Evolutionary conservation across 371 early-diverging fungal genomes (phyloP), one percentile per base, ranked within the genome.

Genomic region (Mortierella sp.): DNA sequence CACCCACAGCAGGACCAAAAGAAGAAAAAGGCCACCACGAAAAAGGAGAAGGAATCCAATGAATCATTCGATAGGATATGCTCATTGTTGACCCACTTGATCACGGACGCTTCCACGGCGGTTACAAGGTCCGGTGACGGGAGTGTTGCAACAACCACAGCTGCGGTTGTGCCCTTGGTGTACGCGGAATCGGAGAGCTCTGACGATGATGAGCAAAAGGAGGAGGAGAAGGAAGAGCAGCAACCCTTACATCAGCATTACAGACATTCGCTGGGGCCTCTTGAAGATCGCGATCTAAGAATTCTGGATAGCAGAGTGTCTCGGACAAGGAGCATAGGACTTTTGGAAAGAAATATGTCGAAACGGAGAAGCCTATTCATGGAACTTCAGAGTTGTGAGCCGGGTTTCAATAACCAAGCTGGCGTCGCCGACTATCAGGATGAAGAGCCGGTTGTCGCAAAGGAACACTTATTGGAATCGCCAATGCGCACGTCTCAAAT

Each of bases 71-170:
- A 68, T 4, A 60, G 76, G 45, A 61, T 74, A 24, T 69, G 62
- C n/a, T 61, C 70, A 0, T 23, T 74, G 8, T 41, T 74, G 5
- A 64, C 52, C 1, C 61, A 64, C 26, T 62, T 74, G 39, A 65
- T 74, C 24, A 38, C 60, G 31, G 76, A 74, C 28, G 76, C 76
- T 0, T 59, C 76, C 19, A 74, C 64, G 1, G 76, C 76, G 0
- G 68, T 63, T 2, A 27, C n/a, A 13, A 14, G 28, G 18, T 12
- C 12, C n/a, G 26, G 21, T 3, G 46, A 38, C 12, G 8, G 26
- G n/a, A 18, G 16, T 7, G 14, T 5, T 21, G n/a, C 24, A 49
- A 14, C 19, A 14, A 27, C 23, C 7, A 30, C n/a, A 3, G 28
- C 49, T 6, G 5, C 46, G 23, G 30, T 57, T 19, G 16, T 55